Evolutionary conservation across 345 rosid species (phyloP).

Genomic region (Arabidopsis suecica): DNA sequence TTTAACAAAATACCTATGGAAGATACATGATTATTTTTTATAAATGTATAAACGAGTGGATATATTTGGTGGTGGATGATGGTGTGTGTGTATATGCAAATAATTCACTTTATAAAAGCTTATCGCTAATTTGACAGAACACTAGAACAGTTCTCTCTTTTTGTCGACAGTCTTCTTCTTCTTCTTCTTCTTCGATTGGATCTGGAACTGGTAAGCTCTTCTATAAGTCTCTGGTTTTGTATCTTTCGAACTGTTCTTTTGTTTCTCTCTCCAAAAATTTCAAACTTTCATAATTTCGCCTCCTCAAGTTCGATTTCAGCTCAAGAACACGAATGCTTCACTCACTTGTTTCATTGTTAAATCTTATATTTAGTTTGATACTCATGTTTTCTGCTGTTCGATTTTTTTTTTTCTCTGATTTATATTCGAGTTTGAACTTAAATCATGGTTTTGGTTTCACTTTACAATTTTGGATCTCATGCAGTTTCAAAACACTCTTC

Average conservation of each 20-base stretch:
- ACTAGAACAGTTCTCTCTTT: not conserved
- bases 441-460: not conserved
- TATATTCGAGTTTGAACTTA: not conserved
- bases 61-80: not conserved
- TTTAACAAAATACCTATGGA: not conserved
- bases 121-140: not conserved
- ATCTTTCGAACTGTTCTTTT: slow-evolving; percentile 7
- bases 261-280: slow-evolving; percentile 1
- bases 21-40: not conserved
- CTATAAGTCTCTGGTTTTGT: not conserved
- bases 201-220: slow-evolving; percentile 27
- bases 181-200: slow-evolving; percentile 16
- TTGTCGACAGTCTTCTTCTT: not conserved
- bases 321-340: slow-evolving; percentile 11
- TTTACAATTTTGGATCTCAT: not conserved
- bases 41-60: not conserved
- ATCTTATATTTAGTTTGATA: slow-evolving; percentile 9
- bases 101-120: not conserved
- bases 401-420: not conserved
- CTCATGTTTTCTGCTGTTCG: not conserved
- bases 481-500: slow-evolving; percentile 1
- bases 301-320: slow-evolving; percentile 23
- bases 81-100: not conserved
- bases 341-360: not conserved
- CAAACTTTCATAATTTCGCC: not conserved